Base-by-base conservation (phyloP, 106 monocot genomes). In the Dioscorea alata region DNA sequence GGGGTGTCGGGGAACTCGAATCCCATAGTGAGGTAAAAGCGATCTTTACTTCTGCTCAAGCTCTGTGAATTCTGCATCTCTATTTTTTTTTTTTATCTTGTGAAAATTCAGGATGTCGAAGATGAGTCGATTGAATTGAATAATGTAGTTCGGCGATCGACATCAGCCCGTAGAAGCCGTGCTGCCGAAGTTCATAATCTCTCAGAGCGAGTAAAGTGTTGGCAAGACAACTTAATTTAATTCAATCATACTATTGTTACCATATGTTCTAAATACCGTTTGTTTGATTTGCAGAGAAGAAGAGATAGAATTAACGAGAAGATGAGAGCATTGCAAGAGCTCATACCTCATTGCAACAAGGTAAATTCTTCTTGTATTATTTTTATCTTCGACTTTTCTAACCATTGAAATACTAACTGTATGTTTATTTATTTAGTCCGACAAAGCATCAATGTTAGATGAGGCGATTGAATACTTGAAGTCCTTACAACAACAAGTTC, bases 341-440 rank as follows among this genome's bases (percentile, higher is more conserved):
- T 95, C 66, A 95, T 95, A 66, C 94, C 94, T 74, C 85, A 91
- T 73, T 90, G 90, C 71, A 85, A 90, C 82, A 94, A 94, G 83
- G 94, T 94, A 70, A 28, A 28, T 28, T 28, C 28, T 28, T 28
- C 28, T n/a, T n/a, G 28, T 28, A 28, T 28, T 28, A 3, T 28
- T 28, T 28, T 28, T 3, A 3, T 28, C 28, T 28, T 28, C 3
- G 28, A 28, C 28, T 28, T 28, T 33, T 14, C 42, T 48, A 14
- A 4, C 49, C 19, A 5, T 65, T 35, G 13, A 13, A 54, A 54
- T 54, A 13, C 54, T 54, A 54, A 19, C 0, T 42, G 10, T 42
- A 0, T 10, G 6, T 23, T 20, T 10, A 63, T 49, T 49, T 48
- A 65, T 77, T 68, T 71, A 93, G 92, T 76, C 86, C 0, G 88